Base-by-base conservation (phyloP, 768 basidiomycete species). In the Tulasnella sp. region DNA sequence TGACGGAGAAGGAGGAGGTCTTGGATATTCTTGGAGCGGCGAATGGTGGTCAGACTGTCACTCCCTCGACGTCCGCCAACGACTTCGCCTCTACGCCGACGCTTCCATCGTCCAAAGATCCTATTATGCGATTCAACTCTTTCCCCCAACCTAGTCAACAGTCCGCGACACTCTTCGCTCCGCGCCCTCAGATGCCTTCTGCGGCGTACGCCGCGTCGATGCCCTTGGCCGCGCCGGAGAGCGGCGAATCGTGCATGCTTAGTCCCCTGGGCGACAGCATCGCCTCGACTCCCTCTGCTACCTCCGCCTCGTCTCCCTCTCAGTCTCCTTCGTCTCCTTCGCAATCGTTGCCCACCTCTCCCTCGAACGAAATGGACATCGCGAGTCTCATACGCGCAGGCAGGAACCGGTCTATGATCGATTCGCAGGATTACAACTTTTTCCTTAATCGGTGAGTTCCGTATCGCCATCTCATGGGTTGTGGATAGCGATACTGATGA, bases 381-480 rank as follows among this genome's bases (percentile, higher is more conserved):
- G 31, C 72, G 37, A 54, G 73, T 58, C 44, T 74, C 16, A 44
- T 44, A 28, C 69, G 41, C 31, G 75, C 12, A 46, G 40, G 74
- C 37, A 80, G 74, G 76, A 44, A 28, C 28, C 74, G 54, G 48
- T 28, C 50, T 48, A 60, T 48, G 76, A 40, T 77, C 16, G 64
- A 64, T 74, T 48, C 46, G 79, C 64, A 46, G 54, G 37, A 77
- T 50, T 80, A 80, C 50, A 41, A 44, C 73, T 72, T 48, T 24
- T 80, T 80, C 42, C 46, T 80, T 31, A 44, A 80, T 58, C 69
- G 79, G 79, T 80, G 72, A 73, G 79, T 73, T 37, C 34, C n/a
- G 2, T 28, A 11, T 5, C 3, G n/a, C n/a, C n/a, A n/a, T n/a
- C n/a, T n/a, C n/a, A n/a, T n/a, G n/a, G n/a, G n/a, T n/a, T n/a